Percentiles rank a stretch among this genome's conserved stretches.
Evolutionary conservation across 768 basidiomycete genomes (phyloP).

Genomic region (Naganishia kalamii): DNA sequence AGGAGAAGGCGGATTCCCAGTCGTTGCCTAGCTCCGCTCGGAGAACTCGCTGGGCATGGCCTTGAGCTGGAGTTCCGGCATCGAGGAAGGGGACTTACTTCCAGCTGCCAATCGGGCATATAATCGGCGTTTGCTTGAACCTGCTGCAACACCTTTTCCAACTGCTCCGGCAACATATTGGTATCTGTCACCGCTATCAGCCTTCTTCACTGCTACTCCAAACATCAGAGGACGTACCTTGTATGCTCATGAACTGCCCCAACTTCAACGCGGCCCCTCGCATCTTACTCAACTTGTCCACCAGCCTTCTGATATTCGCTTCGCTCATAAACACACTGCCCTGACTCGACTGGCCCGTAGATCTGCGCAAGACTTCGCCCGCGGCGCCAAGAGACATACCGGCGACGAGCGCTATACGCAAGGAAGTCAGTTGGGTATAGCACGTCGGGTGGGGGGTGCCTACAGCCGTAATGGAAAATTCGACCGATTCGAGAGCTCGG

Average conservation of each 20-base stretch:
- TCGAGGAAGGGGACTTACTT: conserved; percentile 52
- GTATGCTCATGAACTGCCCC: conserved; percentile 96
- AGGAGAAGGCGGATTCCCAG: conserved; percentile 65
- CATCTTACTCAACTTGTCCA: conserved; percentile 90
- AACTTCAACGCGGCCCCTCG: conserved; percentile 91
- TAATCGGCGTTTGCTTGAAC: conserved; percentile 96
- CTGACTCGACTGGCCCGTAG: conserved; percentile 48
- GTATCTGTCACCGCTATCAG: conserved; percentile 57
- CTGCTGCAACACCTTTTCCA: conserved; percentile 78
- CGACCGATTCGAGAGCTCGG: conserved; percentile 84
- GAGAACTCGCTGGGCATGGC: conserved; percentile 57
- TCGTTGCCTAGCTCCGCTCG: conserved; percentile 62
- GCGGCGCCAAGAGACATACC: conserved; percentile 85
- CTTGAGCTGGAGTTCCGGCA: neutral
- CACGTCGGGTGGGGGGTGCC: conserved; percentile 24
- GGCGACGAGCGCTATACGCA: conserved; percentile 69
- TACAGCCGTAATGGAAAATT: conserved; percentile 89
- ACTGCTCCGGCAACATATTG: conserved; percentile 73
- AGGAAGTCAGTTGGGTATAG: neutral
- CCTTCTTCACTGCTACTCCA: neutral
- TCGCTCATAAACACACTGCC: conserved; percentile 72
- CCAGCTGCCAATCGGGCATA: conserved; percentile 98
- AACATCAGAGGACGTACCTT: conserved; percentile 53
- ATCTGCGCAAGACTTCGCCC: conserved; percentile 71
- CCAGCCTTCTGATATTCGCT: conserved; percentile 79